Conservation (phyloP, 2,329 filamentous ascomycete species). For the Penicillium concentricum region DNA sequence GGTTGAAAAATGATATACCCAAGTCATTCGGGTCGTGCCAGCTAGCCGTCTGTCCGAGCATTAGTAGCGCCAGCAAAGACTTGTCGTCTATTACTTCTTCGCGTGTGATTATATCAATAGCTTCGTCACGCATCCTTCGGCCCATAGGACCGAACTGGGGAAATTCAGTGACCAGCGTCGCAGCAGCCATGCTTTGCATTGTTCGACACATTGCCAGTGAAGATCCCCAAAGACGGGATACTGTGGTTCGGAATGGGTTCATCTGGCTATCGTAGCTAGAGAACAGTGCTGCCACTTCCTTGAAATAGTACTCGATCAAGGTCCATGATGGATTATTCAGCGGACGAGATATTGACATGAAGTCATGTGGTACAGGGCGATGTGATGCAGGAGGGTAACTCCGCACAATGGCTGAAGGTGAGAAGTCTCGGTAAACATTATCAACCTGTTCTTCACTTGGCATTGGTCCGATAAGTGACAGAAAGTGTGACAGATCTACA, state of each 20-base stretch:
- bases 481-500: slow-evolving; percentile 24
- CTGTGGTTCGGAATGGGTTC: slow-evolving; percentile 61
- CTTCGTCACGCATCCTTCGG: slow-evolving; percentile 53
- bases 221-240: slow-evolving; percentile 58
- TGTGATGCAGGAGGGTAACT: slow-evolving; percentile 30
- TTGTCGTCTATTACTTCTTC: slow-evolving; percentile 53
- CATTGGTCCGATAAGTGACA: slow-evolving; percentile 26
- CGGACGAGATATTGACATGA: slow-evolving; percentile 39
- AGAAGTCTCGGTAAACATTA: slow-evolving; percentile 27
- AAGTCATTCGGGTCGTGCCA: slow-evolving; percentile 60
- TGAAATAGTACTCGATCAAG: slow-evolving; percentile 64
- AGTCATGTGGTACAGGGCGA: slow-evolving; percentile 22
- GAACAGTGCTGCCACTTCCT: slow-evolving; percentile 60
- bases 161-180: slow-evolving; percentile 59
- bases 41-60: slow-evolving; percentile 59
- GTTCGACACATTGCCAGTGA: slow-evolving; percentile 60
- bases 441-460: slow-evolving; percentile 14
- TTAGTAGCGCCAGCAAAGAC: slow-evolving; percentile 56
- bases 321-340: slow-evolving; percentile 54
- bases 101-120: slow-evolving; percentile 51
- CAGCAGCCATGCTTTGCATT: slow-evolving; percentile 64
- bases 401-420: slow-evolving; percentile 34
- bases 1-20: slow-evolving; percentile 53
- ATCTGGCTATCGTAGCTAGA: slow-evolving; percentile 64
- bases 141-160: slow-evolving; percentile 53